These are phyloP conservation scores for Rhodotorula taiwanensis DNA, from an alignment of 768 basidiomycete genomes.

Conservation along the genomic window DNA sequence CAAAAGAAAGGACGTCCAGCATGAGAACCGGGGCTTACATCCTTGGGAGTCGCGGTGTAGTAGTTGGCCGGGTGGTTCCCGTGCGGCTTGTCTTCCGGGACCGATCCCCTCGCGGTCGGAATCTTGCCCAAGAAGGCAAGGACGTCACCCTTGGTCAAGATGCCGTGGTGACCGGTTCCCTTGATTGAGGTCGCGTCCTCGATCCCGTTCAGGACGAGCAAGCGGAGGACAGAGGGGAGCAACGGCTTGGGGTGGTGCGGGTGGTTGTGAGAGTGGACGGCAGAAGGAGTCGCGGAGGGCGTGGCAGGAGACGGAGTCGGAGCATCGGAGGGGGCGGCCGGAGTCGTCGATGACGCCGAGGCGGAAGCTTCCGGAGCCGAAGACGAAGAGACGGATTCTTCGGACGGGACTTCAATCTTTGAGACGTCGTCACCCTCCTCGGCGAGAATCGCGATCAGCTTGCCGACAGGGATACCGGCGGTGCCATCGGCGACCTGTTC, in stretches of 20 bases:
- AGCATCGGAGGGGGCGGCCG: constrained; percentile 7
- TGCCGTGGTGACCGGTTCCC: constrained; percentile 83
- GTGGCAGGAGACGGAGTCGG: constrained; percentile 28
- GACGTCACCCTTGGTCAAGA: constrained; percentile 94
- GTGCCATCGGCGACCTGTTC: constrained; percentile 65
- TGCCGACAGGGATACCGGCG: constrained; percentile 78
- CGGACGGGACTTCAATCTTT: constrained; percentile 56
- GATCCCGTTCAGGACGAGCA: constrained; percentile 62
- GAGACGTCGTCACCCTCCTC: constrained; percentile 95
- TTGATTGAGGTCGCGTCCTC: constrained; percentile 61
- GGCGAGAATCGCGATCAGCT: constrained; percentile 81
- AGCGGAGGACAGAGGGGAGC: constrained; percentile 82
- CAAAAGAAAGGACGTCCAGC: too few relatives aligned
- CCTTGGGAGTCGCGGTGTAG: neutral
- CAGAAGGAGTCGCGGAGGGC: constrained; percentile 24
- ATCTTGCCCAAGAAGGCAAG: constrained; percentile 78
- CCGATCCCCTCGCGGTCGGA: constrained; percentile 65
- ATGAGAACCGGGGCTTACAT: neutral
- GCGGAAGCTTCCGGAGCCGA: constrained; percentile 12
- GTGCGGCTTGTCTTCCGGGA: constrained; percentile 41
- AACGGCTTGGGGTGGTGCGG: constrained; percentile 49
- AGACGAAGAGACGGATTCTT: constrained; percentile 26
- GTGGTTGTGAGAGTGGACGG: constrained; percentile 28
- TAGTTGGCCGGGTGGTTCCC: constrained; percentile 19
- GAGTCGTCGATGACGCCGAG: constrained; percentile 36